phyloP scores from a whole-genome alignment of 345 rosid species.

The Populus simonii region DNA sequence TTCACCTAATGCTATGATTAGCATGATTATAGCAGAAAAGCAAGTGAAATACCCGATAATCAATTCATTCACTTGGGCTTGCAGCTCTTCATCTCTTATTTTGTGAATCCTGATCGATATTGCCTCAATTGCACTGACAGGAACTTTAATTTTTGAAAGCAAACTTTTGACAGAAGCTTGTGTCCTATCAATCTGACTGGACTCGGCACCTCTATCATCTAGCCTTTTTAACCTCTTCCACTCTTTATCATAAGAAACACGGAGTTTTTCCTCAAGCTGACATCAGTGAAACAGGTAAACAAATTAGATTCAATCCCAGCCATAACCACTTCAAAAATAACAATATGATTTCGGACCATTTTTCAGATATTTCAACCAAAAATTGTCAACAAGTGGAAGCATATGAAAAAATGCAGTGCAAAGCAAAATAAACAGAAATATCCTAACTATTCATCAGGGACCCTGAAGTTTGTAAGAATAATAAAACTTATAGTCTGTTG shows the following conservation, averaged over 20 bases:
- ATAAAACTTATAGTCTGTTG: too few species aligned
- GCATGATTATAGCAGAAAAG: not conserved
- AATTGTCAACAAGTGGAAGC: not conserved
- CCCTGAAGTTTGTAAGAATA: too few species aligned
- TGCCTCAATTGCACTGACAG: not conserved
- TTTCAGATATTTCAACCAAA: not conserved
- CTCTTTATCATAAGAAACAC: not conserved
- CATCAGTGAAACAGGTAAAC: too few species aligned
- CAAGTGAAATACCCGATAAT: not conserved
- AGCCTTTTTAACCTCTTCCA: not conserved
- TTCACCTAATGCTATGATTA: not conserved
- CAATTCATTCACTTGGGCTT: not conserved
- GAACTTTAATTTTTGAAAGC: not conserved
- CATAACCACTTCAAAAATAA: not conserved
- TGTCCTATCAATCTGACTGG: not conserved
- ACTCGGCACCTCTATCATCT: not conserved
- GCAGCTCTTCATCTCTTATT: slow-evolving; percentile 1
- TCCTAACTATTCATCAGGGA: too few species aligned
- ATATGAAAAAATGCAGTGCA: too few species aligned
- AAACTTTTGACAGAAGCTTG: not conserved
- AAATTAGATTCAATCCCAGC: too few species aligned
- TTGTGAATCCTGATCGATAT: not conserved
- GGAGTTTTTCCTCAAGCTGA: not conserved
- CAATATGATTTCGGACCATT: not conserved
- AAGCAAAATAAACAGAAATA: too few species aligned